Evolutionary conservation across 1,139 yeast species (phyloP).

Genomic region (Waltiozyma solani): DNA sequence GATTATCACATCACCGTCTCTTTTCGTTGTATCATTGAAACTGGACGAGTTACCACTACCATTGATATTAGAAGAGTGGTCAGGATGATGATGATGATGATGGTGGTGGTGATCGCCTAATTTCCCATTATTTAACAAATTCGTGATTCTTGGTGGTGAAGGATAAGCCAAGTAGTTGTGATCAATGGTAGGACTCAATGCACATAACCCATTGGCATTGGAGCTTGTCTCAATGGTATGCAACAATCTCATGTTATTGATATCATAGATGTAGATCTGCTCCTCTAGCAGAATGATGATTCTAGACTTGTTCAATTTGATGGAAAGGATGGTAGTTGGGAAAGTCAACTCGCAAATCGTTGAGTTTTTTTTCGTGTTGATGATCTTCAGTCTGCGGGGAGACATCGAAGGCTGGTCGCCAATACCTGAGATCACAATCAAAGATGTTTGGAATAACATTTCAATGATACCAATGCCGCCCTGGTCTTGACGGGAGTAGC

Average conservation of each 20-base stretch:
- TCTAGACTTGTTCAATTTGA: slow-evolving; percentile 65
- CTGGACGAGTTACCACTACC: slow-evolving; percentile 5
- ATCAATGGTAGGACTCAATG: slow-evolving; percentile 57
- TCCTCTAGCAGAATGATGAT: slow-evolving; percentile 72
- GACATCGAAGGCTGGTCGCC: slow-evolving; percentile 78
- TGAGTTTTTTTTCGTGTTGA: slow-evolving; percentile 67
- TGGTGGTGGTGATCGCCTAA: slow-evolving; percentile 1
- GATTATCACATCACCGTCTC: slow-evolving; percentile 79
- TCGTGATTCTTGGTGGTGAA: slow-evolving; percentile 43
- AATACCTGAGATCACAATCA: slow-evolving; percentile 77
- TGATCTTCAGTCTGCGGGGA: slow-evolving; percentile 70
- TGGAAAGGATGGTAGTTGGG: slow-evolving; percentile 73
- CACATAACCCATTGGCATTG: slow-evolving; percentile 44
- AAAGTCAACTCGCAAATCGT: slow-evolving; percentile 83
- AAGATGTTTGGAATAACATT: slow-evolving; percentile 85
- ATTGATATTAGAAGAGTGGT: neutral
- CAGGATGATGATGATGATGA: neutral
- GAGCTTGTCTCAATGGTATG: slow-evolving; percentile 83
- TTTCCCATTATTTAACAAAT: slow-evolving; percentile 21
- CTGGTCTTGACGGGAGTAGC: slow-evolving; percentile 29
- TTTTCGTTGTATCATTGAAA: slow-evolving; percentile 23
- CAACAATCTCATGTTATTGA: slow-evolving; percentile 74
- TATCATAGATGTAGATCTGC: slow-evolving; percentile 84
- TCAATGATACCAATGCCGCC: slow-evolving; percentile 71
- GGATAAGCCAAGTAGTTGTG: slow-evolving; percentile 78